phyloP scores from a whole-genome alignment of 2,329 filamentous ascomycete species.

The Aspergillus pseudonomiae region DNA sequence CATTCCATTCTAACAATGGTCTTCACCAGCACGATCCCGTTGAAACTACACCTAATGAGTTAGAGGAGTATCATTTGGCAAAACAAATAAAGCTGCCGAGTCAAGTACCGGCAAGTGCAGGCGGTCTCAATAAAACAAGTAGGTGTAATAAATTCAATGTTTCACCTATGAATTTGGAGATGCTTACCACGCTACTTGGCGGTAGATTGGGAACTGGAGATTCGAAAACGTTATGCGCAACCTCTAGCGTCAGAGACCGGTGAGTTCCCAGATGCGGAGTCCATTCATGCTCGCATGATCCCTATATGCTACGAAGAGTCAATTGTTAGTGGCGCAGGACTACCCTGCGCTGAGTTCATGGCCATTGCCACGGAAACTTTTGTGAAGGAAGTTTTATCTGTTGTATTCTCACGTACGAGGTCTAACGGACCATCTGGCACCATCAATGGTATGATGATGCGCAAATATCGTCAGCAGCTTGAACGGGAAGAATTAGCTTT shows the following conservation, averaged over 20 bases:
- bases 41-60: conserved; percentile 34
- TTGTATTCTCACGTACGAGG: conserved; percentile 57
- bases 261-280: conserved; percentile 63
- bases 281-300: conserved; percentile 62
- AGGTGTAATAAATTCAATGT: conserved; percentile 35
- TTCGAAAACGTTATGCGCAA: conserved; percentile 65
- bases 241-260: conserved; percentile 63
- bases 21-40: conserved; percentile 39
- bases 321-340: conserved; percentile 55
- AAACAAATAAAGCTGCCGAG: conserved; percentile 57
- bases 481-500: conserved; percentile 74
- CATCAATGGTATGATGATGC: conserved; percentile 74
- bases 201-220: conserved; percentile 65
- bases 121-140: conserved; percentile 79
- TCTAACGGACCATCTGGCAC: conserved; percentile 65
- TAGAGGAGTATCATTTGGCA: conserved; percentile 49
- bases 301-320: conserved; percentile 69
- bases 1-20: conserved; percentile 11
- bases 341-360: conserved; percentile 61
- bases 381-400: conserved; percentile 62
- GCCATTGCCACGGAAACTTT: conserved; percentile 65
- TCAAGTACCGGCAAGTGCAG: conserved; percentile 69
- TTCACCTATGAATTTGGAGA: conserved; percentile 14
- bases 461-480: conserved; percentile 74
- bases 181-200: conserved; percentile 20